Evolutionary conservation across 176 grass and related monocot species (phyloP).

Genomic region (Musa beccarii): DNA sequence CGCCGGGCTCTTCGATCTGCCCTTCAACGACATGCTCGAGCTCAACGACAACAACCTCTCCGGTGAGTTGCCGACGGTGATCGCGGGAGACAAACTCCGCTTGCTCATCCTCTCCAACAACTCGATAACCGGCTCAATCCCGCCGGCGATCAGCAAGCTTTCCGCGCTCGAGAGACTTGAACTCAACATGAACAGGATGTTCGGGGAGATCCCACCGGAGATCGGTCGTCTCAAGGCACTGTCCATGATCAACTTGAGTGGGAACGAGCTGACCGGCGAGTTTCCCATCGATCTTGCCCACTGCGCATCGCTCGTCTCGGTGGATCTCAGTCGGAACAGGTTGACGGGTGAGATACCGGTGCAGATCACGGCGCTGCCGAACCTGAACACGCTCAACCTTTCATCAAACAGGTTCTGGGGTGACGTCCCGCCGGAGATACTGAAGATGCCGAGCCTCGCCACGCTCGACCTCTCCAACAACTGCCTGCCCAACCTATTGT

Average conservation of each 20-base stretch:
- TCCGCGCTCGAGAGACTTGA: conserved; percentile 51
- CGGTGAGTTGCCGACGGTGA: conserved; percentile 46
- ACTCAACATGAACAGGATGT: conserved; percentile 53
- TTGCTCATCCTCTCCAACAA: conserved; percentile 4
- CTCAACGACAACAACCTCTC: conserved; percentile 70
- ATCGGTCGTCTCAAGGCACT: conserved; percentile 49
- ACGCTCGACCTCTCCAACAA: conserved; percentile 38
- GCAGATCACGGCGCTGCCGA: conserved; percentile 24
- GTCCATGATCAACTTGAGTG: conserved; percentile 36
- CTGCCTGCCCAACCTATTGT: background rate
- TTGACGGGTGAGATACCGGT: conserved; percentile 34
- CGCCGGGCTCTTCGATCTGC: conserved; percentile 58
- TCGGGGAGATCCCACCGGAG: conserved; percentile 48
- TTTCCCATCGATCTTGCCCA: conserved; percentile 36
- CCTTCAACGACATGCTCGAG: conserved; percentile 52
- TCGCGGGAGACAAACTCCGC: conserved; percentile 19
- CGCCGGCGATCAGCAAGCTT: conserved; percentile 62
- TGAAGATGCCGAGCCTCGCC: conserved; percentile 9
- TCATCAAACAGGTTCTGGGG: conserved; percentile 35
- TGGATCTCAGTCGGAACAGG: conserved; percentile 40
- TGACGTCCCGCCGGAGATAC: conserved; percentile 21
- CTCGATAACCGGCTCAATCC: conserved; percentile 25
- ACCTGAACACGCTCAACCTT: conserved; percentile 34
- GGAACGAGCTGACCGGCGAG: conserved; percentile 35
- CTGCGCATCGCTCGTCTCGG: conserved; percentile 25